Conservation (phyloP, 306 rosid species). For the Echinosophora koreensis region DNA sequence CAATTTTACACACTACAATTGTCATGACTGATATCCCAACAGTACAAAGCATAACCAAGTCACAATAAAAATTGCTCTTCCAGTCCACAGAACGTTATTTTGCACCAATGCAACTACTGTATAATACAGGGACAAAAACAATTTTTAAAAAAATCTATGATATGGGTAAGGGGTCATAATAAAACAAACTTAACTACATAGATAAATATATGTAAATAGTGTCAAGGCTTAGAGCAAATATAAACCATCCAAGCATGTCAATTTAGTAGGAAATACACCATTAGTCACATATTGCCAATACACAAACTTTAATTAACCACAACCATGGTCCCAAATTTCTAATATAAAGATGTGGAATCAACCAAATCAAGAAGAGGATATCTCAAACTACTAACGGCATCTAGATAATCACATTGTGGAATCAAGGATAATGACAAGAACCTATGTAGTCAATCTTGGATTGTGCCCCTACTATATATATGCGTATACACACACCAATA, state of each 20-base stretch:
- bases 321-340: not conserved
- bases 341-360: not conserved
- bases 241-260: slow-evolving; percentile 17
- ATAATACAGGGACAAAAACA: not conserved
- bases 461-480: too few relatives aligned
- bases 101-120: not conserved
- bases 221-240: not conserved
- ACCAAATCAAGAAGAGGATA: slow-evolving; percentile 1
- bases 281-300: not conserved
- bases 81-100: not conserved
- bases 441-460: too few relatives aligned
- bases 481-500: too few relatives aligned
- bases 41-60: not conserved
- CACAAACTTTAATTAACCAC: not conserved
- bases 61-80: not conserved
- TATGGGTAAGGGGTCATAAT: not conserved
- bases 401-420: not conserved
- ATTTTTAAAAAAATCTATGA: not conserved
- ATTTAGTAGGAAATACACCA: not conserved
- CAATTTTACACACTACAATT: not conserved
- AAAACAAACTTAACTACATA: not conserved
- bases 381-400: slow-evolving; percentile 7
- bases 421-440: not conserved
- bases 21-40: not conserved
- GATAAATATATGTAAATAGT: not conserved